These are phyloP conservation scores for Psilocybe azurescens DNA, from an alignment of 768 basidiomycete species.

Conservation along the genomic window DNA sequence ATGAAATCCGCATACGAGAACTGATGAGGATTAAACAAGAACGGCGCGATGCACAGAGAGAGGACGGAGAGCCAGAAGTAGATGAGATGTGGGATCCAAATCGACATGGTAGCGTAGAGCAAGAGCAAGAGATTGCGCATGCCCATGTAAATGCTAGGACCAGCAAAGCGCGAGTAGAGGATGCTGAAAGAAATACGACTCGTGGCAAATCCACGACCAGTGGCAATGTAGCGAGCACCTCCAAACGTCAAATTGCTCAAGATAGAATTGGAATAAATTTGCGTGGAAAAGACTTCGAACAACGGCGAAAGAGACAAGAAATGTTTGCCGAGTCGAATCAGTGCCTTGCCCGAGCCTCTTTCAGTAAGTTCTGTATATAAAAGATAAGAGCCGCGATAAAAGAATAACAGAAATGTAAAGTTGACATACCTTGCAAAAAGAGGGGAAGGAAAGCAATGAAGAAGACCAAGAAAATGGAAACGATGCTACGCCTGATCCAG, in stretches of 20 bases:
- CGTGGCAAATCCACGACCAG: conserved; percentile 98
- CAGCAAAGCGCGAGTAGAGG: conserved; percentile 97
- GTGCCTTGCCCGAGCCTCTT: conserved; percentile 92
- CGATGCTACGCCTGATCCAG: conserved; percentile 96
- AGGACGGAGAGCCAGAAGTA: conserved; percentile 99
- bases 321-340: conserved; percentile 94
- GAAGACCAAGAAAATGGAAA: conserved; percentile 99
- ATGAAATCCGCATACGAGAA: conserved; percentile 97
- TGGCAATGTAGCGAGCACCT: conserved; percentile 98
- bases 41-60: conserved; percentile 94
- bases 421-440: conserved; percentile 85
- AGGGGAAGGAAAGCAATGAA: conserved; percentile 96
- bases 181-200: conserved; percentile 96
- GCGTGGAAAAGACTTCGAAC: conserved; percentile 99
- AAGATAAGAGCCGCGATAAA: conserved; percentile 5
- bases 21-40: conserved; percentile 99
- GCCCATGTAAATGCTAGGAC: conserved; percentile 99
- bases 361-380: conserved; percentile 82
- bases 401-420: background rate
- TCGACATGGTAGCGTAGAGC: conserved; percentile 87
- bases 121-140: conserved; percentile 92
- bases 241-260: conserved; percentile 97
- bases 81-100: conserved; percentile 94
- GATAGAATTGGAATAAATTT: conserved; percentile 97
- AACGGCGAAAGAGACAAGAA: conserved; percentile 96